Percentiles rank a stretch among this genome's conserved stretches.
These are phyloP conservation scores for Trypethelium eluteriae DNA, from an alignment of 495 filamentous ascomycete species.

Conservation along the genomic window DNA sequence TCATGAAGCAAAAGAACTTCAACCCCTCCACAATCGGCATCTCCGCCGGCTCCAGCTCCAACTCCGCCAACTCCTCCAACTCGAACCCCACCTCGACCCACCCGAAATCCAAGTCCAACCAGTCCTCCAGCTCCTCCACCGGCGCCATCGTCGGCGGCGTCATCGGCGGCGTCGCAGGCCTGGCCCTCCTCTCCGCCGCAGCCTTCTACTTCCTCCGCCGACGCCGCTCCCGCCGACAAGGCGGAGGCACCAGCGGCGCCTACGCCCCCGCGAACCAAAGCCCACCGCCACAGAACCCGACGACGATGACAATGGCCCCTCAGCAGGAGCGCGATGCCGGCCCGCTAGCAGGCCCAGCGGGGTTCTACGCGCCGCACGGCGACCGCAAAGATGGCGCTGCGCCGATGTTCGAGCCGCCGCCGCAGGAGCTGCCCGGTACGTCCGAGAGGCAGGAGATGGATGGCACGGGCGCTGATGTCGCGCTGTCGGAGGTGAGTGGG, in stretches of 20 bases:
- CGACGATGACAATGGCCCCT: not conserved
- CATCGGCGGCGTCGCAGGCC: constrained; percentile 25
- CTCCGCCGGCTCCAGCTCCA: not conserved
- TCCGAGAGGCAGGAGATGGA: not conserved
- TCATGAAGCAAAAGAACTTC: constrained; percentile 16
- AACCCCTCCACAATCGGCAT: constrained; percentile 14
- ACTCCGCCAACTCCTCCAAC: constrained; percentile 1
- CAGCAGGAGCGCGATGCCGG: not conserved
- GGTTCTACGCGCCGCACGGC: not conserved
- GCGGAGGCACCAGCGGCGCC: not conserved
- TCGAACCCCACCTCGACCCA: not conserved
- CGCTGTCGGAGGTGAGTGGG: not conserved
- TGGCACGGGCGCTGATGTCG: not conserved
- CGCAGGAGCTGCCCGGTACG: not conserved
- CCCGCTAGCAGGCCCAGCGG: not conserved
- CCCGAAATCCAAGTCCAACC: not conserved
- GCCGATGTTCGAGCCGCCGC: not conserved
- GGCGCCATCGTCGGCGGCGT: constrained; percentile 31
- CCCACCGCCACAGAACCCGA: not conserved
- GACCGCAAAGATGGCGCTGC: not conserved
- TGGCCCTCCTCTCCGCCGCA: constrained; percentile 20
- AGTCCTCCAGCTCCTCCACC: constrained; percentile 13
- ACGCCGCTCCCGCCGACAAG: not conserved
- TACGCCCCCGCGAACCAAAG: not conserved
- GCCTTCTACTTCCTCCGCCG: not conserved